Evolutionary conservation across 2,329 filamentous ascomycete species (phyloP).

Genomic region (Blastomyces emzantsi): DNA sequence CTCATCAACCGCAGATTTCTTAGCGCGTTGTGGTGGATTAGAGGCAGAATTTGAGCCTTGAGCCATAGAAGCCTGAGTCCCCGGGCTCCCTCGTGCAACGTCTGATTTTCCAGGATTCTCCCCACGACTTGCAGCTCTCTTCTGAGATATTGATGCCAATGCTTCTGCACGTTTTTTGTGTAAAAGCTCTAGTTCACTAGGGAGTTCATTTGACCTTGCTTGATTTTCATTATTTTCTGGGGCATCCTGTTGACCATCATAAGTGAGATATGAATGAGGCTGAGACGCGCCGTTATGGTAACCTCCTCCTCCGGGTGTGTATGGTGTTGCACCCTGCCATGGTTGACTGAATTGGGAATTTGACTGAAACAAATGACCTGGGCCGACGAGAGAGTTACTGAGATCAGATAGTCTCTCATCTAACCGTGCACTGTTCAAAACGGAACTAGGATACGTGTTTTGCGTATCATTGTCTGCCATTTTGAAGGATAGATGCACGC

Average conservation of each 20-base stretch:
- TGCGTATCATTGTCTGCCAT: not conserved
- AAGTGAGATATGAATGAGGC: not conserved
- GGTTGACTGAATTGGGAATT: not conserved
- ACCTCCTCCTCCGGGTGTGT: too few species aligned
- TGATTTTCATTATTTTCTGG: not conserved
- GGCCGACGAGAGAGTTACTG: constrained; percentile 9
- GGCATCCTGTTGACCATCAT: not conserved
- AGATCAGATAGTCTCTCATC: constrained; percentile 10
- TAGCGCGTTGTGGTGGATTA: not conserved
- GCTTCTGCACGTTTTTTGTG: constrained; percentile 8
- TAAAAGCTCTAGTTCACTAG: constrained; percentile 6
- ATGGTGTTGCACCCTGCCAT: not conserved
- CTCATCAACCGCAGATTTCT: not conserved
- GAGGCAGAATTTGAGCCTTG: not conserved
- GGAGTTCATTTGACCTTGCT: not conserved
- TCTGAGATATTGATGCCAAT: constrained; percentile 9
- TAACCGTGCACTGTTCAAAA: constrained; percentile 3
- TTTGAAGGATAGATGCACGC: not conserved
- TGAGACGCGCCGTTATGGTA: not conserved
- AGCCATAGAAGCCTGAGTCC: not conserved
- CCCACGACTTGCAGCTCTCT: constrained; percentile 5
- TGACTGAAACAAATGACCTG: constrained; percentile 2
- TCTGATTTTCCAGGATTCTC: not conserved
- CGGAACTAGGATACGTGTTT: not conserved
- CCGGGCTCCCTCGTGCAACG: not conserved